Base-by-base conservation (phyloP, 768 basidiomycete genomes). In the Chalciporus chontae region DNA sequence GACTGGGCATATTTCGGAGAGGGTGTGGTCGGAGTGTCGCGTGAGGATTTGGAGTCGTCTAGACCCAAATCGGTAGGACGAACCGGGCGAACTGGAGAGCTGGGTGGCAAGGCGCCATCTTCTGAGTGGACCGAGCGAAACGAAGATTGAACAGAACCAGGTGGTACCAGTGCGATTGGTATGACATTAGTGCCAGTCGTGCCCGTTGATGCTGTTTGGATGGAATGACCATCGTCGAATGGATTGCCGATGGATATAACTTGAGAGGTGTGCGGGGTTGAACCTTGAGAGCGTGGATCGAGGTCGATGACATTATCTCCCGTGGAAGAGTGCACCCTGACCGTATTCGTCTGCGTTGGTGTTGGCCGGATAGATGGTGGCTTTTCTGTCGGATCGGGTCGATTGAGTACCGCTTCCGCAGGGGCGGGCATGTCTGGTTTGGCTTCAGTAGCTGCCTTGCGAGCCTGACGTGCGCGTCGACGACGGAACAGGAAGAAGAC, bases 121-220 rank as follows among this genome's bases (percentile, higher is more conserved):
- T 57, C 59, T 14, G 80, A 76, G 10, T 65, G 61, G 9, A 63
- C 57, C 15, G 80, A 76, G 9, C 65, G 63, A 11, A 64, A 24
- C 68, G 66, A 31, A 67, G 71, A 29, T 53, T 65, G 55, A 18
- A 68, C 64, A 10, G 77, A 75, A 18, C 80, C 80, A 15, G 85
- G 80, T 19, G 84, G 70, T 31, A 91, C 84, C 38, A 91, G 75
- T 11, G 89, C 89, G 52, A 92, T 91, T 53, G 89, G 89, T 50
- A 92, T 92, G 55, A 90, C 89, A 57, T 92, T 92, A 19, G 90
- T 87, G 38, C 80, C 80, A 62, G 87, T 84, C 13, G 88, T 85
- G 39, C 80, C 77, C n/a, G 84, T 81, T 9, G 78, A 77, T 0
- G 73, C 72, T 24, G 90, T 92, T 67, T 88, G 86, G 51, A 92